Percentiles rank a stretch among this genome's conserved stretches.
Evolutionary conservation across 306 rosid species (phyloP).

Genomic region (Trichosanthes cucumerina): DNA sequence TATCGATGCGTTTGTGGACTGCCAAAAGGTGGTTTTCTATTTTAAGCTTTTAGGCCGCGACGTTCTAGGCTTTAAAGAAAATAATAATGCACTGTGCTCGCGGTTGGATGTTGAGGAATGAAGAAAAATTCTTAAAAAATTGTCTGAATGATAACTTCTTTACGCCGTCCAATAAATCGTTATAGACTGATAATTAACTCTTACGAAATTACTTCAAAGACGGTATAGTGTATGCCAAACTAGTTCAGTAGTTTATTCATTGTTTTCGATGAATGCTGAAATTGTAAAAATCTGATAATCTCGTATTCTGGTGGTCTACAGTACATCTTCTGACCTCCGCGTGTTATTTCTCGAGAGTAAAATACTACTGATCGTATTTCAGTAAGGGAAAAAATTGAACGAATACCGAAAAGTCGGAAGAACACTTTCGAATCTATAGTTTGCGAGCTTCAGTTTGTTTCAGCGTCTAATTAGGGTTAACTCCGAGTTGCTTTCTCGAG

Average conservation of each 20-base stretch:
- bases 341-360: not conserved
- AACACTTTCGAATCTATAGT: not conserved
- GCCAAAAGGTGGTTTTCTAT: conserved; percentile 47
- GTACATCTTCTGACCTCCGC: not conserved
- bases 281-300: not conserved
- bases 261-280: not conserved
- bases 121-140: not conserved
- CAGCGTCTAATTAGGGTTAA: not conserved
- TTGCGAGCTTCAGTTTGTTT: not conserved
- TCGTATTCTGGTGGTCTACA: not conserved
- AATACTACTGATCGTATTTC: not conserved
- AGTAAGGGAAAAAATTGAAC: not conserved
- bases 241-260: not conserved
- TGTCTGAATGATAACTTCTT: not conserved
- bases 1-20: conserved; percentile 51
- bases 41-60: not conserved
- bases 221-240: not conserved
- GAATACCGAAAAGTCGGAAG: not conserved
- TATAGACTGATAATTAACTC: not conserved
- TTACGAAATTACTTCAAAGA: not conserved
- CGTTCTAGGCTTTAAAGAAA: not conserved
- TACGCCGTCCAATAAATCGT: not conserved
- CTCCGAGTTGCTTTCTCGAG: not conserved
- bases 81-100: too few species aligned
- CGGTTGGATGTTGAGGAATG: conserved; percentile 15